Base-by-base conservation (phyloP, 169 alveolate genomes). In the Neospora caninum region DNA sequence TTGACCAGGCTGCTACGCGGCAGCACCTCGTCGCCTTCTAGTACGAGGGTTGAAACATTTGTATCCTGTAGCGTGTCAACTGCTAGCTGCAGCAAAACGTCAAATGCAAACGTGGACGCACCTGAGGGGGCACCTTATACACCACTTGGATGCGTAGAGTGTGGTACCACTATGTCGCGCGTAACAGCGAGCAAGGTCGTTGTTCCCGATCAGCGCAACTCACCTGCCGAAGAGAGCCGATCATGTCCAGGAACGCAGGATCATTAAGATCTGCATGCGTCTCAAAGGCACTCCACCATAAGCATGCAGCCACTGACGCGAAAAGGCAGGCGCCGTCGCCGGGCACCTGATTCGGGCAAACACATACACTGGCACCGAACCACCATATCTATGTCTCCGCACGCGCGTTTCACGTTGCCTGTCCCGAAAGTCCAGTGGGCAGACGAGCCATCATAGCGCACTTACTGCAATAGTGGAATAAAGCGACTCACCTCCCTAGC, bases 311-410 rank as follows among this genome's bases (percentile, higher is more conserved):
- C 36, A 91, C 42, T 31, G 94, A 70, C 34, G 41, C 67, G 42
- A 91, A 91, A 18, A 91, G 88, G 80, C 94, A 91, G 53, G 36
- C 89, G 0, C 94, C 94, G 22, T 31, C 89, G 34, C 94, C 94
- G 39, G 94, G 88, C 20, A 82, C 73, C 94, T 91, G 89, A 2
- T 45, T 45, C 41, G 69, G 45, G 0, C 0, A 58, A 34, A 38
- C 93, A 73, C 67, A 41, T n/a, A 78, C 1, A 4, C 13, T n/a
- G 27, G 31, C 9, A n/a, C 49, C 1, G 49, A 49, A 49, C 58
- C 58, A 49, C 4, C 58, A 49, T 49, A 49, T 4, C 13, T 49
- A 49, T 13, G 58, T 49, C 58, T 4, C 4, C 58, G 13, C 58
- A 13, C 58, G 13, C 58, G 58, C 13, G 22, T 49, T 49, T 49